Percentiles rank a stretch among this genome's conserved stretches.
These are phyloP conservation scores for Populus euphratica DNA, from an alignment of 345 rosid genomes.

Conservation along the genomic window DNA sequence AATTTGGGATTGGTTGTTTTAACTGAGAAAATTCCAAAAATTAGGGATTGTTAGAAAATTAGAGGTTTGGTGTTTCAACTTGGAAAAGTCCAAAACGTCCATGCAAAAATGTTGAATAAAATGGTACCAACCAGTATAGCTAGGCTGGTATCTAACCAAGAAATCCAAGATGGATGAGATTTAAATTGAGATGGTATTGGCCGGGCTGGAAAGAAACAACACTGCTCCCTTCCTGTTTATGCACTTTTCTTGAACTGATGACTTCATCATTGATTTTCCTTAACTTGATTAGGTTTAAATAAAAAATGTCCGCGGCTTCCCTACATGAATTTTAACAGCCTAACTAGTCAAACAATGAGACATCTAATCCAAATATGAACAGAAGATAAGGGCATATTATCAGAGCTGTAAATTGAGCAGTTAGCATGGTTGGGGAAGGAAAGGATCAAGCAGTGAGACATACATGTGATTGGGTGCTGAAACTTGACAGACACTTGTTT, in stretches of 20 bases:
- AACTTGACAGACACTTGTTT: conserved; percentile 19
- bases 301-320: background rate
- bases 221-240: background rate
- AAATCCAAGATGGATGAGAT: too few relatives aligned
- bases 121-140: too few relatives aligned
- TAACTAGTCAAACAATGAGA: background rate
- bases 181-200: too few relatives aligned
- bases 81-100: too few relatives aligned
- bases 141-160: too few relatives aligned
- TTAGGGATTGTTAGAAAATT: too few relatives aligned
- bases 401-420: background rate
- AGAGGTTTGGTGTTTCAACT: too few relatives aligned
- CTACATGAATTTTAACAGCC: background rate
- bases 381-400: background rate
- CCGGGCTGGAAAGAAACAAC: too few relatives aligned
- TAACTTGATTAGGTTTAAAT: background rate
- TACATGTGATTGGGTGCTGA: conserved; percentile 33
- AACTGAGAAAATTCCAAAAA: too few relatives aligned
- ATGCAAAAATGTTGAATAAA: too few relatives aligned
- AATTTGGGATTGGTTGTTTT: too few relatives aligned
- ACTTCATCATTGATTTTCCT: background rate
- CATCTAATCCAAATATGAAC: background rate
- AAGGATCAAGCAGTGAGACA: conserved; percentile 7
- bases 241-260: background rate
- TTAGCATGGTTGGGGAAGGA: background rate